Base-by-base conservation (phyloP, 164 flowering plant species). In the Sextonia rubra region DNA sequence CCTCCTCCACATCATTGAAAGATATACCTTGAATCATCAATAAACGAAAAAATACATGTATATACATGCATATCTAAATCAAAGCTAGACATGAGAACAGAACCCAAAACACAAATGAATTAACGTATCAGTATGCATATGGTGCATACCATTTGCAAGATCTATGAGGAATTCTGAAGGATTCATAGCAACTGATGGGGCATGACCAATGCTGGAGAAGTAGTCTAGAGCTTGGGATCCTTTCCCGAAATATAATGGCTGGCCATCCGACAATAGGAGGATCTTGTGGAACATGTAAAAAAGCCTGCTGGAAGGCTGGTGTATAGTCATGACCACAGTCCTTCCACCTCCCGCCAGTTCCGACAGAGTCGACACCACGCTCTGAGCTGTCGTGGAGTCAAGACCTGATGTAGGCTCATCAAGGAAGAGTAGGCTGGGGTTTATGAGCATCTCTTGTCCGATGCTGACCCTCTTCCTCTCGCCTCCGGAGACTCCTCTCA, bases 331-430 rank as follows among this genome's bases (percentile, higher is more conserved):
- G 66, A 83, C 88, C 9, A 93, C 68, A 0, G 93, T 90, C 60
- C 92, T 74, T 15, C 98, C 90, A 0, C 87, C 89, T 27, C 66
- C 75, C 0, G 90, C 88, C 8, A 93, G 73, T 48, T 85, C 86
- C 87, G 80, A 73, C 72, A 93, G 70, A 0, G 86, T 85, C 0
- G 90, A 84, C 55, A 93, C 89, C 27, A 89, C 87, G 69, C 81
- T 72, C 64, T 86, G 91, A 1, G 94, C 91, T 0, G 93, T 88
- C 0, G 94, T 88, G 0, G 97, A 90, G 49, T 91, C 97, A 1
- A 91, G 85, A 2, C 97, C 98, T 0, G 96, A 89, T 0, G 96
- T 93, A 0, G 98, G 98, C 77, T 93, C 96, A 60, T 93, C 98
- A 18, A 93, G 69, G 30, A 93, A 82, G 63, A 91, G 64, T 73